Evolutionary conservation across 225 moss, liverwort and hornwort genomes (phyloP), one percentile per base, ranked within the genome.

Genomic region (Polytrichum formosum): DNA sequence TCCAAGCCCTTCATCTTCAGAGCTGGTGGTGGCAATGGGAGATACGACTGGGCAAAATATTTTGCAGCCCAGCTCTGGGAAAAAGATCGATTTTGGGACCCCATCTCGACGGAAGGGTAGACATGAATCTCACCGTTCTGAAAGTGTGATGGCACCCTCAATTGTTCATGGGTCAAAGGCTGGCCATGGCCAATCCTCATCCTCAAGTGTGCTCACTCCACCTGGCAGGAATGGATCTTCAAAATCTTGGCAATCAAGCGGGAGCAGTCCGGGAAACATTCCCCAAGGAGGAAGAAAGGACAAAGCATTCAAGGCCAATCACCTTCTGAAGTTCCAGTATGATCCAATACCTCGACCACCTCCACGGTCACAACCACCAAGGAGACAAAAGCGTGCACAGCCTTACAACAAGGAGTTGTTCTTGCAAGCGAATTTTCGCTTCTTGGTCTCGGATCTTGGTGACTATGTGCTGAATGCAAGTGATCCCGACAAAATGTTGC

Each of bases 401-500:
- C 91, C 97, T 73, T 98, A 86, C 71, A 90, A 98, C 78, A 98
- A 88, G 80, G 97, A 98, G 81, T 86, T 98, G 30, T 98, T 98
- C 77, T 68, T 98, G 67, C 97, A 98, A 81, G 97, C 97, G 16
- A 98, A 98, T 67, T 98, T 98, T 70, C 82, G 94, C 60, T 98
- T 98, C 74, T 68, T 98, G 79, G 97, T 98, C 25, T 98, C 97
- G 35, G 97, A 98, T 69, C 78, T 91, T 73, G 97, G 94, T 53
- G 97, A 98, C 73, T 98, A 98, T 73, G 77, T 72, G 67, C 74
- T 91, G 65, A 98, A 94, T 76, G 90, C 97, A 55, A 86, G 89
- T 68, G 97, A 98, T 75, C 97, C 97, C 0, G 97, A 98, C 75
- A 98, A 92, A 87, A 98, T 98, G 97, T 75, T 98, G 63, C 86